These are phyloP conservation scores for Candida labiduridarum DNA, from an alignment of 1,139 yeast genomes.

Conservation along the genomic window DNA sequence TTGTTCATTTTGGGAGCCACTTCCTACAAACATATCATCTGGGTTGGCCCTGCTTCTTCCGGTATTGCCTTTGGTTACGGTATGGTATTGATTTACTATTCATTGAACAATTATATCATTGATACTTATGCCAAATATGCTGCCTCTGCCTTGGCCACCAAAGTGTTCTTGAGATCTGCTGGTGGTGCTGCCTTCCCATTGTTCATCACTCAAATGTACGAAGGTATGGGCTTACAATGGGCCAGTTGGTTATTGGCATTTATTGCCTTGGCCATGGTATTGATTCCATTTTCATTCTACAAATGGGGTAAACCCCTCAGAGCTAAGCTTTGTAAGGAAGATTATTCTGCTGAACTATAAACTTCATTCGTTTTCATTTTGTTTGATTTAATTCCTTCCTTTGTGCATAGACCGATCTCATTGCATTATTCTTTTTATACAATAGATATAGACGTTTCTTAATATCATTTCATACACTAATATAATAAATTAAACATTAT, in stretches of 20 bases:
- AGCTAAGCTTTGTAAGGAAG: constrained; percentile 65
- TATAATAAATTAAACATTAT: too few species aligned
- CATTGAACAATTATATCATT: constrained; percentile 84
- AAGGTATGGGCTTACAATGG: constrained; percentile 74
- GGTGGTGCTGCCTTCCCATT: constrained; percentile 93
- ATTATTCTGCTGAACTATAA: constrained; percentile 35
- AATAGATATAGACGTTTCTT: not conserved
- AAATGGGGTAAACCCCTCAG: constrained; percentile 67
- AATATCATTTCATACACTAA: not conserved
- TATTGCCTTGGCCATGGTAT: constrained; percentile 77
- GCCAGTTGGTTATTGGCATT: constrained; percentile 85
- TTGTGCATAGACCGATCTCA: too few species aligned
- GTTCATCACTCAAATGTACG: constrained; percentile 82
- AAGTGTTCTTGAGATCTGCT: constrained; percentile 82
- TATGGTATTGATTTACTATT: constrained; percentile 86
- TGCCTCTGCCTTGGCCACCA: constrained; percentile 90
- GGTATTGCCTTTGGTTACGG: constrained; percentile 91
- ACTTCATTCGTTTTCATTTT: not conserved
- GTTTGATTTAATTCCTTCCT: not conserved
- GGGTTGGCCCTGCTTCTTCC: constrained; percentile 95
- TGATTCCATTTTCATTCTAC: constrained; percentile 80
- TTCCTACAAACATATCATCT: constrained; percentile 71
- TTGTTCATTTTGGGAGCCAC: constrained; percentile 90
- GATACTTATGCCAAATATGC: constrained; percentile 86
- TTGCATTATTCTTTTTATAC: not conserved